Conservation (phyloP, 495 filamentous ascomycete genomes). For the Letharia columbiana region DNA sequence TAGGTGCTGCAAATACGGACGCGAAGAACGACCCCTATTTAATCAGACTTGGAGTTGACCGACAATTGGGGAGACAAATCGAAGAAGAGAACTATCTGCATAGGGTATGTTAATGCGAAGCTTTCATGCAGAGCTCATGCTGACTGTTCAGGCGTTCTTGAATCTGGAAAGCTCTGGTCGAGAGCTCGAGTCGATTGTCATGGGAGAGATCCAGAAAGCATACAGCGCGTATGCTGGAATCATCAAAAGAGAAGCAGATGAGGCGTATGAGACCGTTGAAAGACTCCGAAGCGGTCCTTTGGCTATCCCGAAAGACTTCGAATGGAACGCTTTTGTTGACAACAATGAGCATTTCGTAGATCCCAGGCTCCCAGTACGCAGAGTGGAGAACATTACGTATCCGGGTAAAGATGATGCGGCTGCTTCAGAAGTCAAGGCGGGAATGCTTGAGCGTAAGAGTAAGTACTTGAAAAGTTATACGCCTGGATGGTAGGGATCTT, state of each 20-base stretch:
- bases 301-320: slow-evolving; percentile 79
- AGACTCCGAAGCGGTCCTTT: slow-evolving; percentile 77
- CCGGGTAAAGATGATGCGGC: slow-evolving; percentile 87
- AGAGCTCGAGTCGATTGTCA: slow-evolving; percentile 89
- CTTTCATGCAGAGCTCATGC: slow-evolving; percentile 10
- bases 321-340: slow-evolving; percentile 80
- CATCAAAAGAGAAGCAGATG: slow-evolving; percentile 79
- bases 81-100: slow-evolving; percentile 97
- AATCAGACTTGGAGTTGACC: slow-evolving; percentile 71
- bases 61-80: slow-evolving; percentile 82
- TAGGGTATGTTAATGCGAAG: slow-evolving; percentile 48
- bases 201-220: slow-evolving; percentile 93
- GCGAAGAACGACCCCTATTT: slow-evolving; percentile 84
- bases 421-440: slow-evolving; percentile 76
- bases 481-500: slow-evolving; percentile 71
- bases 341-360: slow-evolving; percentile 82
- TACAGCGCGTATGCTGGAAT: slow-evolving; percentile 89
- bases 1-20: slow-evolving; percentile 69
- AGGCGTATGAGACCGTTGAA: slow-evolving; percentile 66
- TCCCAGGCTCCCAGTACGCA: slow-evolving; percentile 68
- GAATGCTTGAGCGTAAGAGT: slow-evolving; percentile 92
- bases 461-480: slow-evolving; percentile 98
- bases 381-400: slow-evolving; percentile 78
- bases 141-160: slow-evolving; percentile 66
- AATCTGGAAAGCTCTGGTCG: slow-evolving; percentile 92